Conservation (phyloP, 2,329 filamentous ascomycete genomes). For the Akanthomyces dipterigenus region DNA sequence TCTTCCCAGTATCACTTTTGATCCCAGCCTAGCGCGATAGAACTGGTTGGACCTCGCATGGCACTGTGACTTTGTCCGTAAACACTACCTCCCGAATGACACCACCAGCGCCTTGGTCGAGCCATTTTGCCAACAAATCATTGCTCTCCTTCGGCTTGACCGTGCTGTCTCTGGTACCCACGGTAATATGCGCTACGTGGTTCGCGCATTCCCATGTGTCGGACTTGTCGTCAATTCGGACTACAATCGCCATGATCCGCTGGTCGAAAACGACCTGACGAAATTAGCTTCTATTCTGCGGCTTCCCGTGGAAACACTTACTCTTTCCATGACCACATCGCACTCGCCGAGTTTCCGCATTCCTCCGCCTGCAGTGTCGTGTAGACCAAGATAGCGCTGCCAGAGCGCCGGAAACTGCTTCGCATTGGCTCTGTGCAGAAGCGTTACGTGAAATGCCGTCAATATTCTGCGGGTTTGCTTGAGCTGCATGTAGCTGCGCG, state of each 20-base stretch:
- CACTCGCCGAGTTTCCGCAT: constrained; percentile 50
- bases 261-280: constrained; percentile 69
- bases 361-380: constrained; percentile 32
- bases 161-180: constrained; percentile 66
- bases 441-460: constrained; percentile 82
- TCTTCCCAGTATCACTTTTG: too few relatives aligned
- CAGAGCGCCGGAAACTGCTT: constrained; percentile 63
- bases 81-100: constrained; percentile 43
- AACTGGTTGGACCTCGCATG: constrained; percentile 42
- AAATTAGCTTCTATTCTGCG: not conserved
- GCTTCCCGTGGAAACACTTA: constrained; percentile 23
- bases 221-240: constrained; percentile 56
- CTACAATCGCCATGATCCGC: constrained; percentile 86
- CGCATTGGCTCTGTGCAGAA: constrained; percentile 71
- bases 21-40: constrained; percentile 35
- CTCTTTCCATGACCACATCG: constrained; percentile 56
- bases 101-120: constrained; percentile 46
- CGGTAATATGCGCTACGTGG: constrained; percentile 74
- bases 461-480: constrained; percentile 70
- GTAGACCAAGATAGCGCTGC: constrained; percentile 61
- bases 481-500: constrained; percentile 65
- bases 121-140: constrained; percentile 68
- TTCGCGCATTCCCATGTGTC: constrained; percentile 66
- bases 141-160: constrained; percentile 97
- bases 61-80: constrained; percentile 40